Evolutionary conservation across 2,329 filamentous ascomycete genomes (phyloP).

Genomic region (Penicillium sp.): DNA sequence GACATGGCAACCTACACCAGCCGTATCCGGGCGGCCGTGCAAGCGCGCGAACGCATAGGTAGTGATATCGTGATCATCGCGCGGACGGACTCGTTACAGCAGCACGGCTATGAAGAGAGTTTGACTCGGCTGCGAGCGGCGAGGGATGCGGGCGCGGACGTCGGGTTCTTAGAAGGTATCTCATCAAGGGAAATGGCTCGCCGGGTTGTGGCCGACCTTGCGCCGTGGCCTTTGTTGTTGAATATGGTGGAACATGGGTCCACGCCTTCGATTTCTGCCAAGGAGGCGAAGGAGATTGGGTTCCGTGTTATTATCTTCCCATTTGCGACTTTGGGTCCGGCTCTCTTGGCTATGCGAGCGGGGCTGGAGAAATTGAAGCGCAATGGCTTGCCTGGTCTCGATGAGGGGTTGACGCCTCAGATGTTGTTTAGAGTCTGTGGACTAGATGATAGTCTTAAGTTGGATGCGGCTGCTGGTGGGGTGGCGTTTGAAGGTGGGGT

Average conservation of each 20-base stretch:
- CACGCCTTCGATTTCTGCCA: conserved; percentile 39
- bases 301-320: conserved; percentile 47
- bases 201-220: conserved; percentile 36
- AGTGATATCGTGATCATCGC: conserved; percentile 48
- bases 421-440: conserved; percentile 46
- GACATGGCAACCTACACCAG: conserved; percentile 34
- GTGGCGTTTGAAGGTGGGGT: conserved; percentile 33
- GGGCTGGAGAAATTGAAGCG: conserved; percentile 39
- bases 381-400: conserved; percentile 34
- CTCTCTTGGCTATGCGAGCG: conserved; percentile 36
- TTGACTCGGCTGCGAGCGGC: conserved; percentile 40
- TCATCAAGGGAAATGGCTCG: conserved; percentile 39
- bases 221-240: conserved; percentile 40
- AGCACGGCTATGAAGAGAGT: conserved; percentile 42
- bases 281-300: conserved; percentile 41
- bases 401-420: conserved; percentile 36
- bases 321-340: conserved; percentile 40
- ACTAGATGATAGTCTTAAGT: conserved; percentile 40
- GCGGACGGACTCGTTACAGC: conserved; percentile 41
- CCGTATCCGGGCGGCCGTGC: conserved; percentile 40
- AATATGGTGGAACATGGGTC: conserved; percentile 48
- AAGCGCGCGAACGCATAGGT: conserved; percentile 32
- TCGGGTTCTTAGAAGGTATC: conserved; percentile 45
- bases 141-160: conserved; percentile 41
- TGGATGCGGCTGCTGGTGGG: conserved; percentile 43